Conservation (phyloP, 1,284 basidiomycete genomes). For the Xerocomus nothofagi region DNA sequence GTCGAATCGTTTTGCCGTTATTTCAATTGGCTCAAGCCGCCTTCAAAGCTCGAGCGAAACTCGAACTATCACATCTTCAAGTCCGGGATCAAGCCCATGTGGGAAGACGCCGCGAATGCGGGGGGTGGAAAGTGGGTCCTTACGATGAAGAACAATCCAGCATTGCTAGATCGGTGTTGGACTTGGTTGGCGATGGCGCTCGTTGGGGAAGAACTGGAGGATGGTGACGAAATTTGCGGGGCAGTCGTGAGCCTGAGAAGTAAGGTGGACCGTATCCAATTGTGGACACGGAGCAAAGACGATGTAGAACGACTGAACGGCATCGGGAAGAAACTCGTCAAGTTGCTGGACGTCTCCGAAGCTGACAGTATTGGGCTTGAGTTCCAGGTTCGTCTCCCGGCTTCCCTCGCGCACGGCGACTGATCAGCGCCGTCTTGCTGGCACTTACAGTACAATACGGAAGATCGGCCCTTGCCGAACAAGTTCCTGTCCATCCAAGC, state of each 20-base stretch:
- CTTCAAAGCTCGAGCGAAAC: constrained; percentile 83
- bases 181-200: constrained; percentile 88
- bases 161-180: constrained; percentile 86
- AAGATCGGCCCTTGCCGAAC: constrained; percentile 73
- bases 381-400: constrained; percentile 65
- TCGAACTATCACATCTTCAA: constrained; percentile 97
- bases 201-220: constrained; percentile 89
- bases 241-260: constrained; percentile 86
- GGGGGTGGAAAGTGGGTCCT: constrained; percentile 93
- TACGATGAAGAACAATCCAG: constrained; percentile 83
- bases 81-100: constrained; percentile 89
- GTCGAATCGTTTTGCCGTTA: constrained; percentile 92
- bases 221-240: constrained; percentile 84
- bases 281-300: constrained; percentile 84
- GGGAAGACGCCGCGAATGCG: constrained; percentile 93
- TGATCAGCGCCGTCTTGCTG: not conserved
- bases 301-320: constrained; percentile 82
- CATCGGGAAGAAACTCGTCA: constrained; percentile 80
- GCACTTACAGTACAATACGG: constrained; percentile 67
- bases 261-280: constrained; percentile 87
- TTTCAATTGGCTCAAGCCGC: constrained; percentile 92
- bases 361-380: constrained; percentile 81
- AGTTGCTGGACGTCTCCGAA: constrained; percentile 78
- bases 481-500: constrained; percentile 80
- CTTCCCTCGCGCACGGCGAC: not conserved